Base-by-base conservation (phyloP, 1,284 basidiomycete genomes). In the Cryptococcus sp. region DNA sequence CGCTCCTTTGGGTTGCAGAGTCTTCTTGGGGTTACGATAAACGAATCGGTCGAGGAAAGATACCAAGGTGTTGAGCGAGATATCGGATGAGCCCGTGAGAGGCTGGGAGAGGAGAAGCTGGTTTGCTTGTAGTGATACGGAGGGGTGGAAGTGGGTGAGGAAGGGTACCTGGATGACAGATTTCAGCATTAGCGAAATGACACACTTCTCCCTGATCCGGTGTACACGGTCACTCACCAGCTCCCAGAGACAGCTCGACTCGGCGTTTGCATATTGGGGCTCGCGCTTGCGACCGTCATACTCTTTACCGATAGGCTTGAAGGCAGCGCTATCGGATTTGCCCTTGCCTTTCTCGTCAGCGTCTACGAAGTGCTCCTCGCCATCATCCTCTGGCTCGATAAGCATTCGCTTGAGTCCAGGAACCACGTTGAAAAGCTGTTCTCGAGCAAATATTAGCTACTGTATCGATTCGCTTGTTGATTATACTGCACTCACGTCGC, bases 21-120 rank as follows among this genome's bases (percentile, higher is more conserved):
- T 86, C 78, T 94, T 91, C 81, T 98, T 99, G 2, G 94, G 89
- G 75, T 98, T 98, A 74, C 93, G 91, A 82, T 93, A 98, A 29
- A 98, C 90, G 78, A 89, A 88, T 25, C 85, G 81, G 70, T 95
- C 93, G 37, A 95, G 82, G 83, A 96, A 95, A 68, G 92, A 92
- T 1, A 91, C 87, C 19, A 98, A 85, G 0, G 93, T 95, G 81
- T 97, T 93, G 57, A 93, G 86, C 11, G 89, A 88, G 53, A 99
- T 87, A 75, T 99, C 94, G 0, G 92, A 84, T 8, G 85, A 88
- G 19, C 90, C 88, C 0, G 89, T 91, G 37, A 97, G 70, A 5
- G 77, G 76, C 26, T 79, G 82, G 4, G 84, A 85, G 1, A 81
- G 73, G 47, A 98, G 82, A 5, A 99, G 85, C 73, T 94, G 89